Evolutionary conservation across 192 early-diverging fungal genomes (phyloP).

Genomic region (Phlyctochytrium arcticum): DNA sequence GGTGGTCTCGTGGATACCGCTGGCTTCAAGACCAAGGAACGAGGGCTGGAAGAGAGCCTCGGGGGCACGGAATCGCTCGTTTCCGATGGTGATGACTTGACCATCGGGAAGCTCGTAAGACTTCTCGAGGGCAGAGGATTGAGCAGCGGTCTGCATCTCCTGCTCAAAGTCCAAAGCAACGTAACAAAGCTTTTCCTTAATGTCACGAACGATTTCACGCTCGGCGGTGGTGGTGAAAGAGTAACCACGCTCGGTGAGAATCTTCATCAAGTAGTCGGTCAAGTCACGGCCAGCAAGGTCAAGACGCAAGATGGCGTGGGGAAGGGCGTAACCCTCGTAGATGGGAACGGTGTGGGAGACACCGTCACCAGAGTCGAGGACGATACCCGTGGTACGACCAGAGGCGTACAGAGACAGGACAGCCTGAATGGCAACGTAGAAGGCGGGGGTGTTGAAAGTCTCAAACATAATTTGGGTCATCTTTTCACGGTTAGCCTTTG

Average conservation of each 20-base stretch:
- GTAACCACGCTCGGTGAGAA: slow-evolving; percentile 61
- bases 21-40: slow-evolving; percentile 74
- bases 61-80: slow-evolving; percentile 56
- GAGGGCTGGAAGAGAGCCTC: slow-evolving; percentile 62
- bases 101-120: slow-evolving; percentile 95
- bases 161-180: slow-evolving; percentile 97
- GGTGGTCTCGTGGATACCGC: slow-evolving; percentile 95
- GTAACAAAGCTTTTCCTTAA: slow-evolving; percentile 79
- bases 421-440: slow-evolving; percentile 56
- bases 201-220: slow-evolving; percentile 61
- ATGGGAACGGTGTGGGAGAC: slow-evolving; percentile 62
- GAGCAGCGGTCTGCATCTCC: slow-evolving; percentile 92
- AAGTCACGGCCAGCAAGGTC: slow-evolving; percentile 54
- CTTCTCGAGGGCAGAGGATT: slow-evolving; percentile 91
- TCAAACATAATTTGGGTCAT: slow-evolving; percentile 65
- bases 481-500: slow-evolving; percentile 60
- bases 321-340: slow-evolving; percentile 58
- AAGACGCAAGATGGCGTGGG: slow-evolving; percentile 46
- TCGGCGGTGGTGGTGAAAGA: slow-evolving; percentile 54
- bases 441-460: slow-evolving; percentile 59
- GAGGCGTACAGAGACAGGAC: slow-evolving; percentile 57
- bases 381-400: slow-evolving; percentile 56
- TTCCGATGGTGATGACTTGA: slow-evolving; percentile 56
- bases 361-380: slow-evolving; percentile 63
- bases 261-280: slow-evolving; percentile 46